phyloP scores from a whole-genome alignment of 306 rosid species.

The Malus asiatica region DNA sequence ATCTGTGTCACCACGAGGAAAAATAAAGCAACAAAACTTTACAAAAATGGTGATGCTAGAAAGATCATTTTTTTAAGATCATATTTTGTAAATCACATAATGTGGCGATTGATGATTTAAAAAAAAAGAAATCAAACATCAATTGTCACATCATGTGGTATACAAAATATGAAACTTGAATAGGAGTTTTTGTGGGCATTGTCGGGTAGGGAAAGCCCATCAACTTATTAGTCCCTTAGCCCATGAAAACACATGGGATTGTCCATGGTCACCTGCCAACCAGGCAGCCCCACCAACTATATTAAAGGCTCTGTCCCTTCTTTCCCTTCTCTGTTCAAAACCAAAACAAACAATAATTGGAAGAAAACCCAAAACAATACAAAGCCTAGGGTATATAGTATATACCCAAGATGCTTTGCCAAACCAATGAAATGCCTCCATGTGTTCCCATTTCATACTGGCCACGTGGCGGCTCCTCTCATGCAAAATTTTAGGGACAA shows the following conservation, averaged over 20 bases:
- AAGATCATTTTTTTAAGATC: no score
- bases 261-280: conserved; percentile 59
- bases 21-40: neutral
- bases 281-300: conserved; percentile 40
- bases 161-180: no score
- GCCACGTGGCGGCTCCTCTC: neutral
- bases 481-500: neutral
- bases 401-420: neutral
- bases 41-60: no score
- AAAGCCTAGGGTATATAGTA: neutral
- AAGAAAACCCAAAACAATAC: neutral
- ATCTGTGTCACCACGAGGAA: no score
- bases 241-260: conserved; percentile 41
- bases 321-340: conserved; percentile 29
- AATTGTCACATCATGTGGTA: no score
- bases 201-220: neutral
- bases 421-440: neutral
- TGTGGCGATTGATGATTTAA: no score
- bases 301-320: conserved; percentile 39
- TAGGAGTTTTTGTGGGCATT: neutral
- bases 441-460: neutral
- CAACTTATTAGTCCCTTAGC: neutral
- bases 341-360: neutral
- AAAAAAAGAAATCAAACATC: no score
- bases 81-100: no score